Evolutionary conservation across 2,329 filamentous ascomycete genomes (phyloP), one percentile per base, ranked within the genome.

Genomic region (Fusarium napiforme): DNA sequence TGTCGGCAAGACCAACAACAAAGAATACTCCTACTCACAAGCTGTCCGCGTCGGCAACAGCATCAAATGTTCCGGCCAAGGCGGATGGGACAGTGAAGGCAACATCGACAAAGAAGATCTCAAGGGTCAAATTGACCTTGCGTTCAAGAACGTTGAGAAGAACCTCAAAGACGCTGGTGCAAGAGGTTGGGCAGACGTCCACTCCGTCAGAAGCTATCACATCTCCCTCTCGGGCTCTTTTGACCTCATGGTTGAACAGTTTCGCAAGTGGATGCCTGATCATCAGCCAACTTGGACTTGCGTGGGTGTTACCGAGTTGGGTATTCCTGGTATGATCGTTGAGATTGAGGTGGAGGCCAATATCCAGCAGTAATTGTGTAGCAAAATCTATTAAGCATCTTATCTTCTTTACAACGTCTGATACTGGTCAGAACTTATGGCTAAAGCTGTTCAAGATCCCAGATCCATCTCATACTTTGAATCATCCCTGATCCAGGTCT

Each of bases 341-440:
- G 89, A 91, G 80, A 87, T 91, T 78, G 89, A 91, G 78, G 88
- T 89, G 15, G 81, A 82, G 14, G 87, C 87, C n/a, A 61, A 59
- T 15, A 36, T 72, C 60, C 43, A 53, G n/a, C 32, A 72, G 49
- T 68, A 56, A 15, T 39, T 8, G 15, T 11, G 12, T 36, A 9
- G 42, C 19, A 11, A 15, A 30, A 10, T 26, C 21, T 26, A 43
- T 34, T 11, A 23, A 34, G 14, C 14, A 30, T 30, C 7, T 32
- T n/a, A 1, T 43, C 30, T 18, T 26, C 16, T 28, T 11, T 8
- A 10, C 16, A 37, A 7, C 8, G 18, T 23, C 1, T 37, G 5
- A 5, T 23, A 18, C 19, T 30, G 18, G 19, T 26, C 45, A 12
- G 37, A 45, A 26, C 18, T 45, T 12, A 19, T 45, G 2, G 4